phyloP scores from a whole-genome alignment of 306 rosid species.

The Dalbergia oliveri region DNA sequence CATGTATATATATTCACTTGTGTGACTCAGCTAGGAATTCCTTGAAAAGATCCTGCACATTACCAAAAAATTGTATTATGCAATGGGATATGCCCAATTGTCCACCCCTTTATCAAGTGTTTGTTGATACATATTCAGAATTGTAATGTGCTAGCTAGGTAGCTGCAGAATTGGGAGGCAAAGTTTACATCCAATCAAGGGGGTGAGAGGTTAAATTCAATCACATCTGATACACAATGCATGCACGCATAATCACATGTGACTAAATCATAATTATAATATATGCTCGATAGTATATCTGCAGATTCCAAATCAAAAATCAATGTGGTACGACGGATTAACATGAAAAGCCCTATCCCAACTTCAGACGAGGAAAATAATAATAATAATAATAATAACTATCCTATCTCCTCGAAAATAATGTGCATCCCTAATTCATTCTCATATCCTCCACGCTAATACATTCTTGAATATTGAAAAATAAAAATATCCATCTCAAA shows the following conservation, averaged over 20 bases:
- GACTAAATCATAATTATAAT: neutral
- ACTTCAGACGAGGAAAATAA: neutral
- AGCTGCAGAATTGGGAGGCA: neutral
- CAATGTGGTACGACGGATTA: neutral
- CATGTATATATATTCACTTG: constrained; percentile 41
- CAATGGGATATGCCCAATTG: too few species aligned
- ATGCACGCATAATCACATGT: neutral
- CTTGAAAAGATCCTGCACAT: constrained; percentile 30
- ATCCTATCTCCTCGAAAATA: neutral
- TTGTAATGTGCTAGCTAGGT: neutral
- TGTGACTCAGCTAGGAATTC: neutral
- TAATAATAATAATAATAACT: neutral
- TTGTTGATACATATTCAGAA: neutral
- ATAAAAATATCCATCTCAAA: neutral
- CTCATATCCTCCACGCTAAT: neutral
- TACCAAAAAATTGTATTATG: neutral
- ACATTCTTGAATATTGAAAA: neutral
- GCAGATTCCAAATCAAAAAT: neutral
- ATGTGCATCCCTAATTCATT: neutral
- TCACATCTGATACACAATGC: neutral
- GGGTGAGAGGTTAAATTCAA: neutral
- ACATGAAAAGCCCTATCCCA: constrained; percentile 8
- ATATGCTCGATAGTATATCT: neutral
- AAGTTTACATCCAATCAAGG: neutral
- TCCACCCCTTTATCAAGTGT: too few species aligned